Evolutionary conservation across 2,329 filamentous ascomycete species (phyloP).

Genomic region (Spiromastix sp.): DNA sequence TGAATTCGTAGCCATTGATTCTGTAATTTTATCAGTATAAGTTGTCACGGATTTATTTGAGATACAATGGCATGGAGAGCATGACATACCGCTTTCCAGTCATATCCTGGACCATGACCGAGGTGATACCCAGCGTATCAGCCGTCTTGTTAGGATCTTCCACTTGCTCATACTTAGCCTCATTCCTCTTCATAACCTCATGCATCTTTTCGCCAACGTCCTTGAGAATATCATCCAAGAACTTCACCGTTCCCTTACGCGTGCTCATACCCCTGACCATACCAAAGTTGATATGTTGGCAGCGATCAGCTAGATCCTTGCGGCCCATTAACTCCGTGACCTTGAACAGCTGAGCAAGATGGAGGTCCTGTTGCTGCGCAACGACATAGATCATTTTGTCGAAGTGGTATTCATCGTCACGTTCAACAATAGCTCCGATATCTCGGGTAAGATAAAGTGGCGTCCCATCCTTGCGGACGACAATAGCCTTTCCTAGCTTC

Average conservation of each 20-base stretch:
- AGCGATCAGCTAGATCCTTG: conserved; percentile 48
- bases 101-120: conserved; percentile 98
- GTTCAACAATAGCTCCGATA: conserved; percentile 55
- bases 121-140: conserved; percentile 82
- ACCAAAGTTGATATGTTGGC: conserved; percentile 56
- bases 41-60: conserved; percentile 39
- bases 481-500: conserved; percentile 56
- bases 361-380: conserved; percentile 54
- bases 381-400: conserved; percentile 62
- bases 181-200: conserved; percentile 88
- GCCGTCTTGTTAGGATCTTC: conserved; percentile 71
- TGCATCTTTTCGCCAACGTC: conserved; percentile 94
- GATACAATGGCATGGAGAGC: conserved; percentile 15
- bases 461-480: conserved; percentile 58
- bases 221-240: conserved; percentile 60
- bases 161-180: conserved; percentile 81
- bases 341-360: conserved; percentile 56
- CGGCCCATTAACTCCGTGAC: conserved; percentile 52
- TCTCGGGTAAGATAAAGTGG: conserved; percentile 60
- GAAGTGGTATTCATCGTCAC: conserved; percentile 51
- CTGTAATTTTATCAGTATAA: conserved; percentile 27
- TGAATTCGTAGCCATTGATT: conserved; percentile 56
- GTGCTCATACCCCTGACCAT: conserved; percentile 58
- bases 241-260: conserved; percentile 62
- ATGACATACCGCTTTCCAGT: conserved; percentile 67